Percentiles rank a stretch among this genome's conserved stretches.
Evolutionary conservation across 768 basidiomycete species (phyloP).

Genomic region (Kwoniella europaea): DNA sequence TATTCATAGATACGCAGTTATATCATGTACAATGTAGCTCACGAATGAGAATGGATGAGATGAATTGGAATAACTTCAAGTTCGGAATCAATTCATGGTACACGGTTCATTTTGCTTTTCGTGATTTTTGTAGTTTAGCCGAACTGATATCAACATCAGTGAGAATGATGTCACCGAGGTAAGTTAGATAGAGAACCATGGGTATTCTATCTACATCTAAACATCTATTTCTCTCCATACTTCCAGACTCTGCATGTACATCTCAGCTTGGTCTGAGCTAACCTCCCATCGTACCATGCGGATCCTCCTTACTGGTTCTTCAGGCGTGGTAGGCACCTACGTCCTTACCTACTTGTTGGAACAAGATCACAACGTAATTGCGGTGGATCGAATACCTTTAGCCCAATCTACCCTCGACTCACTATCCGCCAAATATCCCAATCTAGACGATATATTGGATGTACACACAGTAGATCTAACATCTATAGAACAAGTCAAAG

Average conservation of each 20-base stretch:
- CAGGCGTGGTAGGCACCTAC: conserved; percentile 38
- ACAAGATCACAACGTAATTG: conserved; percentile 38
- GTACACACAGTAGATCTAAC: conserved; percentile 29
- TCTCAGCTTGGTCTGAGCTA: background rate
- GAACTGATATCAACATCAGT: too few species aligned
- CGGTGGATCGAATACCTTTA: conserved; percentile 38
- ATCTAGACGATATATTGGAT: conserved; percentile 10
- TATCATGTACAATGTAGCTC: too few species aligned
- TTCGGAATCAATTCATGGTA: too few species aligned
- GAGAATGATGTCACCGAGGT: too few species aligned
- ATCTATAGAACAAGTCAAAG: conserved; percentile 16
- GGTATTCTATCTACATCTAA: too few species aligned
- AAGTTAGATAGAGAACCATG: too few species aligned
- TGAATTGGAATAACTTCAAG: too few species aligned
- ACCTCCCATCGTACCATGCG: conserved; percentile 27
- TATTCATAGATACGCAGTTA: too few species aligned
- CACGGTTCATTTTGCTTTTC: too few species aligned
- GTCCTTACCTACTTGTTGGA: conserved; percentile 34
- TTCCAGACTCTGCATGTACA: background rate
- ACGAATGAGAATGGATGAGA: too few species aligned
- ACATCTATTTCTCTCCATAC: too few species aligned
- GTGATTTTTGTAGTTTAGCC: too few species aligned
- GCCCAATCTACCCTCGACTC: conserved; percentile 8
- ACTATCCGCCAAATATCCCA: background rate
- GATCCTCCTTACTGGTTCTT: conserved; percentile 47